A percentile compares a stretch with the other conserved stretches of the same genome.
These are phyloP conservation scores for Chlamydomonas incerta DNA, from an alignment of 139 green algal genomes.

Conservation along the genomic window DNA sequence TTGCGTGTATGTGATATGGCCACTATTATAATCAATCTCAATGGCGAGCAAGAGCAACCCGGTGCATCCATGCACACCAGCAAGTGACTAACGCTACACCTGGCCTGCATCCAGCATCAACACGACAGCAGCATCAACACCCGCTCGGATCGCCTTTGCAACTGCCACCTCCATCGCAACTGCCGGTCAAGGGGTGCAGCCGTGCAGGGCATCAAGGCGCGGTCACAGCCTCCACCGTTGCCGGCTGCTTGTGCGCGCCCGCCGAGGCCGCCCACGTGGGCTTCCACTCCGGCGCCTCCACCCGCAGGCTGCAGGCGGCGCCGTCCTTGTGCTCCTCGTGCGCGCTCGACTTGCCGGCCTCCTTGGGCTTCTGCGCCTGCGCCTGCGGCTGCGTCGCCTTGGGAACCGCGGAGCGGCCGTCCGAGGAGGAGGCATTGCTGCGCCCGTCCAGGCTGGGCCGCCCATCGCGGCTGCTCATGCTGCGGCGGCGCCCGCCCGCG, in stretches of 20 bases:
- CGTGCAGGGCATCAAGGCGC: not conserved
- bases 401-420: not conserved
- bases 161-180: too few relatives aligned
- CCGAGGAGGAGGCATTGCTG: not conserved
- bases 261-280: not conserved
- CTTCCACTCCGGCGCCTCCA: slow-evolving; percentile 20
- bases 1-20: too few relatives aligned
- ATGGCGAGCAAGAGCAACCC: too few relatives aligned
- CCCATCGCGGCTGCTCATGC: not conserved
- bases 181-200: too few relatives aligned
- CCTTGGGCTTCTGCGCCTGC: not conserved
- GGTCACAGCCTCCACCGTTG: not conserved
- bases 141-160: too few relatives aligned
- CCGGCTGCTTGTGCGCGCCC: not conserved
- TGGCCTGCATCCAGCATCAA: too few relatives aligned
- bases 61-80: too few relatives aligned
- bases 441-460: slow-evolving; percentile 1
- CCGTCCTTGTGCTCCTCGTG: too few relatives aligned
- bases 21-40: too few relatives aligned
- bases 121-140: too few relatives aligned
- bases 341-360: not conserved
- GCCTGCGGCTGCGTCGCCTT: not conserved
- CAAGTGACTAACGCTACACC: too few relatives aligned
- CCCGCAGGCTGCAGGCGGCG: not conserved
- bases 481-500: not conserved